Conservation (phyloP, 1,284 basidiomycete genomes). For the Stereum hirsutum region DNA sequence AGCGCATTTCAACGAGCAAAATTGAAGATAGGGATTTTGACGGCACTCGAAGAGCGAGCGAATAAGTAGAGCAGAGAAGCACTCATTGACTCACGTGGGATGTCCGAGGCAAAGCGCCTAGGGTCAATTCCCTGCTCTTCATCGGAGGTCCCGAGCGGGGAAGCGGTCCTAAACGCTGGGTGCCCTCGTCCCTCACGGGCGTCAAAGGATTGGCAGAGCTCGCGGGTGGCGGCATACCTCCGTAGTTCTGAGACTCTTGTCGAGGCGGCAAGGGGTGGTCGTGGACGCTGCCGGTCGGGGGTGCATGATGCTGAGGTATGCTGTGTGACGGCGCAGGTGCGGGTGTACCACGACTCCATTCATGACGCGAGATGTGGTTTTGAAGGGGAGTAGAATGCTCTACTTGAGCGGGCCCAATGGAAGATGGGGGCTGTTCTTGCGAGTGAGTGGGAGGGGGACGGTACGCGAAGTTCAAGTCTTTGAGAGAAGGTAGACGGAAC, state of each 20-base stretch:
- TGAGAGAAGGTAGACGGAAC: conserved; percentile 54
- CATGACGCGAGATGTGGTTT: conserved; percentile 9
- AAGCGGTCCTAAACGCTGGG: conserved; percentile 15
- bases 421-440: conserved; percentile 19
- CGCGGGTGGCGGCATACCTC: too few relatives aligned
- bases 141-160: conserved; percentile 20
- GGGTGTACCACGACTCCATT: conserved; percentile 11
- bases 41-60: not conserved
- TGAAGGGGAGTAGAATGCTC: conserved; percentile 9
- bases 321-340: conserved; percentile 10
- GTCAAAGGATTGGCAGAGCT: too few relatives aligned
- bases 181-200: conserved; percentile 9
- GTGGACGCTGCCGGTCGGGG: conserved; percentile 7
- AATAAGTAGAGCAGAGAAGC: conserved; percentile 8
- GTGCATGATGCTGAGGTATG: conserved; percentile 9
- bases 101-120: conserved; percentile 25
- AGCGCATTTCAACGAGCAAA: conserved; percentile 16
- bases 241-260: too few relatives aligned
- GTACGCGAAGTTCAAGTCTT: conserved; percentile 52
- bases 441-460: conserved; percentile 23
- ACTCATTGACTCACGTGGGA: conserved; percentile 27
- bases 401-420: conserved; percentile 10
- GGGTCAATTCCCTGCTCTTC: too few relatives aligned
- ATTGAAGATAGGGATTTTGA: too few relatives aligned
- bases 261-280: too few relatives aligned